A percentile compares a stretch with the other conserved stretches of the same genome.
phyloP scores from a whole-genome alignment of 805 yeast genomes.

The Vanderwaltozyma polyspora region DNA sequence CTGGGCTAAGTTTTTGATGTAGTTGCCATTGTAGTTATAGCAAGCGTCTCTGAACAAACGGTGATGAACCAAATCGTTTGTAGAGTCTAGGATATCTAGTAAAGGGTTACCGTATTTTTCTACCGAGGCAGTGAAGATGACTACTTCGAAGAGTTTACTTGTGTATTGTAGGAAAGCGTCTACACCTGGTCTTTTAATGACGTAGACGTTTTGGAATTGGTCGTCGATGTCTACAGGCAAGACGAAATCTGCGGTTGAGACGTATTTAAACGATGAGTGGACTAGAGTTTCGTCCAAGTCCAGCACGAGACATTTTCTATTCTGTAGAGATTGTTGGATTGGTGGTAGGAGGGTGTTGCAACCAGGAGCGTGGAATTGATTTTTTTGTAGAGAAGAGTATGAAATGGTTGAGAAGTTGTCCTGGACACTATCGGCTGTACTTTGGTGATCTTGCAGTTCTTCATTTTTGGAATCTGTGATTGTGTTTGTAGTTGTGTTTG shows the following conservation, averaged over 20 bases:
- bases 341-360: conserved; percentile 56
- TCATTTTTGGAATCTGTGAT: no score
- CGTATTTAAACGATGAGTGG: conserved; percentile 83
- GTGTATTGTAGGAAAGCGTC: conserved; percentile 78
- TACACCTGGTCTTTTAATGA: conserved; percentile 93
- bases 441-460: no score
- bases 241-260: conserved; percentile 87
- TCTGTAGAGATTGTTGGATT: conserved; percentile 31
- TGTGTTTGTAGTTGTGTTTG: no score
- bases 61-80: conserved; percentile 67
- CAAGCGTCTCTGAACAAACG: conserved; percentile 89
- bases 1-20: conserved; percentile 82
- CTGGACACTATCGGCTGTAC: no score
- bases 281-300: conserved; percentile 94
- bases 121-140: conserved; percentile 91
- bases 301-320: conserved; percentile 73
- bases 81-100: conserved; percentile 71
- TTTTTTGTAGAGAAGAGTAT: conserved; percentile 57
- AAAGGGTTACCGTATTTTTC: conserved; percentile 91
- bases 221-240: conserved; percentile 94
- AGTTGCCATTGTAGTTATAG: conserved; percentile 84
- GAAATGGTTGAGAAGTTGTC: no score
- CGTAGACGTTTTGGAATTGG: conserved; percentile 86
- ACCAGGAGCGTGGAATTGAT: conserved; percentile 52
- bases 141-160: conserved; percentile 82